Conservation (phyloP, 164 flowering plant species). For the Tetracentron sinense region DNA sequence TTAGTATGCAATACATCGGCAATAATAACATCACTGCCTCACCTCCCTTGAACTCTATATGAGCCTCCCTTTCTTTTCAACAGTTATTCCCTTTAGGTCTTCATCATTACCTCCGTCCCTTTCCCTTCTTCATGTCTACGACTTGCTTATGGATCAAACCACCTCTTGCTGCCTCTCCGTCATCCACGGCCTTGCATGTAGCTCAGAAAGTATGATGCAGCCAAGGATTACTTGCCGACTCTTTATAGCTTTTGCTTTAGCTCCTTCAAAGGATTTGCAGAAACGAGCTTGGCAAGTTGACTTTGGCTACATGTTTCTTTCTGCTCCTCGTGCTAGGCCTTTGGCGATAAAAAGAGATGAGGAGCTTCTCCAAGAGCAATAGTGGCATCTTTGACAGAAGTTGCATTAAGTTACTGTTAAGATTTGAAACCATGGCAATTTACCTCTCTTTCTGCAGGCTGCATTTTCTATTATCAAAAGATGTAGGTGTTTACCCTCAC, state of each 20-base stretch:
- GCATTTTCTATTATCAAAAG: no score
- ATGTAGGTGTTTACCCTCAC: no score
- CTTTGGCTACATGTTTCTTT: slow-evolving; percentile 49
- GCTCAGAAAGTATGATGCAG: slow-evolving; percentile 36
- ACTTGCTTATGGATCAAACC: neutral
- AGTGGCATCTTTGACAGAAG: no score
- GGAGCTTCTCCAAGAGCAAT: neutral
- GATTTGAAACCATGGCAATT: no score
- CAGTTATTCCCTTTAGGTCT: neutral
- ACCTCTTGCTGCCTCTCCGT: slow-evolving; percentile 7
- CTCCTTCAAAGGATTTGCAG: neutral
- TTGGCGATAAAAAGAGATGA: slow-evolving; percentile 17
- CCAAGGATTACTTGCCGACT: slow-evolving; percentile 66
- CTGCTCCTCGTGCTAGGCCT: slow-evolving; percentile 41
- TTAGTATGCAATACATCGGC: no score
- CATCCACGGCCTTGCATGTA: slow-evolving; percentile 35
- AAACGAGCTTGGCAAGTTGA: slow-evolving; percentile 41
- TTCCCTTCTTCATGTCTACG: neutral
- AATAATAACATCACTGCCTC: neutral
- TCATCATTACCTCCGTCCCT: neutral
- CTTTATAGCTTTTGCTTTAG: neutral
- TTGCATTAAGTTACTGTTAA: no score
- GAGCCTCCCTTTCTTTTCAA: slow-evolving; percentile 5
- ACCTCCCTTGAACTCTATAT: slow-evolving; percentile 14
- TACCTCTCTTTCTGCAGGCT: no score